Conservation (phyloP, 306 rosid genomes). For the Ochetophila trinervis region DNA sequence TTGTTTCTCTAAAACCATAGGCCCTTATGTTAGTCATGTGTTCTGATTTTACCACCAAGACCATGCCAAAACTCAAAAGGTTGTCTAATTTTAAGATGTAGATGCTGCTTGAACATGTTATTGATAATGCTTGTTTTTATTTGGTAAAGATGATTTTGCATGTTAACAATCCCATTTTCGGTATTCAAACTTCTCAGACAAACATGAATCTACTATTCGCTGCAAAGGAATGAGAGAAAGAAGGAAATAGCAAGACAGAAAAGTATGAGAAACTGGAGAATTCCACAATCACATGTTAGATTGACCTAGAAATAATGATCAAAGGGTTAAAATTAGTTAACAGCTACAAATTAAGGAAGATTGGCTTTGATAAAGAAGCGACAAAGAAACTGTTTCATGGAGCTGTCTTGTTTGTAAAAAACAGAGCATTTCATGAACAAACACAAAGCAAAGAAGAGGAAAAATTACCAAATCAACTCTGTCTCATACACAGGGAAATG, state of each 20-base stretch:
- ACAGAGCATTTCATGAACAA: background rate
- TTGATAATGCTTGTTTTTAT: too few species aligned
- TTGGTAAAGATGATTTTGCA: background rate
- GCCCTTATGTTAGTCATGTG: background rate
- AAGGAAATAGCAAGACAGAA: background rate
- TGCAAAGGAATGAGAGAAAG: background rate
- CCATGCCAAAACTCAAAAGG: background rate
- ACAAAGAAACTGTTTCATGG: background rate
- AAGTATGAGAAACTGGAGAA: too few species aligned
- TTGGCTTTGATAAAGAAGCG: background rate
- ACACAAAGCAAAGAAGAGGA: background rate
- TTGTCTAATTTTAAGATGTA: background rate
- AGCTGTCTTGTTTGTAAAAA: background rate
- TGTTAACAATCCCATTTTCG: background rate
- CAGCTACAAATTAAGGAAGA: background rate
- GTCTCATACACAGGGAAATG: background rate
- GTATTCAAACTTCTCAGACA: background rate
- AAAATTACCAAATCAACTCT: conserved; percentile 20
- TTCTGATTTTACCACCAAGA: background rate
- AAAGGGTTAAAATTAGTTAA: background rate
- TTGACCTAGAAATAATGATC: background rate
- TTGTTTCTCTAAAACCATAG: background rate
- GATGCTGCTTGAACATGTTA: background rate
- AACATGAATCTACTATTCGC: background rate
- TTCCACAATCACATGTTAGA: background rate